phyloP scores from a whole-genome alignment of 805 yeast genomes.

The Priceomyces fermenticarens region DNA sequence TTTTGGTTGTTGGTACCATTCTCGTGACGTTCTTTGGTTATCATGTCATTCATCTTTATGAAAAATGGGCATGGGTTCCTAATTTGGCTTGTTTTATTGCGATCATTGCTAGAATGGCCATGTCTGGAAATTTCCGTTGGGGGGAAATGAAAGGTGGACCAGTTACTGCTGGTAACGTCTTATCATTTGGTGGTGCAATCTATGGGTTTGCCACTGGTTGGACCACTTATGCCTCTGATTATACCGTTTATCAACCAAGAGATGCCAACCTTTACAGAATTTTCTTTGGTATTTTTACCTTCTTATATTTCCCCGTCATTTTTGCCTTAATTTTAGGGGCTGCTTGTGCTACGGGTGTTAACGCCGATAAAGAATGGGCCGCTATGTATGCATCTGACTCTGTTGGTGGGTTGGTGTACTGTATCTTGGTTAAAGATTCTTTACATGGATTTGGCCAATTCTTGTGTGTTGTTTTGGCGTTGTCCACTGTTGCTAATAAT shows the following conservation, averaged over 20 bases:
- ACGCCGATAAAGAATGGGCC: slow-evolving; percentile 31
- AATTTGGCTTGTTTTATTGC: slow-evolving; percentile 69
- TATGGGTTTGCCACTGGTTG: slow-evolving; percentile 93
- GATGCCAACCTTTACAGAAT: slow-evolving; percentile 56
- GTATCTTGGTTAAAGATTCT: slow-evolving; percentile 73
- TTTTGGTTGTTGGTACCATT: slow-evolving; percentile 66
- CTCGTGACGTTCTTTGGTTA: slow-evolving; percentile 82
- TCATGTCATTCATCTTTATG: slow-evolving; percentile 74
- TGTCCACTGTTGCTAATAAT: slow-evolving; percentile 88
- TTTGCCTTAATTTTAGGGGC: slow-evolving; percentile 58
- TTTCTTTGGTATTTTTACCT: slow-evolving; percentile 61
- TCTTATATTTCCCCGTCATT: slow-evolving; percentile 24
- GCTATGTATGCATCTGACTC: slow-evolving; percentile 25
- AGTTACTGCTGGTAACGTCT: slow-evolving; percentile 69
- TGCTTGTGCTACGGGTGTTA: slow-evolving; percentile 72
- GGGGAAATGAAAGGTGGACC: slow-evolving; percentile 46
- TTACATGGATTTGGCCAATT: slow-evolving; percentile 88
- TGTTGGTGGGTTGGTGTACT: slow-evolving; percentile 79
- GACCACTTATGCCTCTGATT: slow-evolving; percentile 91
- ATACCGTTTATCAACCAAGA: slow-evolving; percentile 81
- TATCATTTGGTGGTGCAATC: slow-evolving; percentile 78
- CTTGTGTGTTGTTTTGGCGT: slow-evolving; percentile 77
- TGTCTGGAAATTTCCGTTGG: slow-evolving; percentile 55
- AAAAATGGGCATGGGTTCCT: slow-evolving; percentile 88
- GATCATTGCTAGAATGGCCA: slow-evolving; percentile 73